Conservation (phyloP, 768 basidiomycete genomes). For the Boletus insuetus region DNA sequence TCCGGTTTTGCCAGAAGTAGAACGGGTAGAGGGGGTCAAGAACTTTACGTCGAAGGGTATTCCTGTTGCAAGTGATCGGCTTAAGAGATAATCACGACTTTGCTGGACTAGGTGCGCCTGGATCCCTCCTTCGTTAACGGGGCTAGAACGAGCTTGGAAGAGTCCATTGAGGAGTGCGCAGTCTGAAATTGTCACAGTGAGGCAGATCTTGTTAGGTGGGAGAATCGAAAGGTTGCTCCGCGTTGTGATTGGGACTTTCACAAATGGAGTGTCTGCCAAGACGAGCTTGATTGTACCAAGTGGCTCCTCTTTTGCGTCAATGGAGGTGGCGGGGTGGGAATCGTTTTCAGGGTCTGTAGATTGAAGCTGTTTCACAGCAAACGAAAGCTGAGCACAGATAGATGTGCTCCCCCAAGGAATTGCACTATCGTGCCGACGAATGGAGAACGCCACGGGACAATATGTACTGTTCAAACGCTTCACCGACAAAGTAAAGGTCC, state of each 20-base stretch:
- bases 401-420: conserved; percentile 15
- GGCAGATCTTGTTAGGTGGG: background rate
- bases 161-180: conserved; percentile 18
- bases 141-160: background rate
- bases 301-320: background rate
- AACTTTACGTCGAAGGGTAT: conserved; percentile 21
- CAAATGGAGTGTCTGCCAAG: conserved; percentile 2
- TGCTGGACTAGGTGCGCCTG: conserved; percentile 4
- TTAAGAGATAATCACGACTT: conserved; percentile 5
- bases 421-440: background rate
- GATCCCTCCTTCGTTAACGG: background rate
- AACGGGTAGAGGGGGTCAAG: conserved; percentile 5
- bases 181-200: conserved; percentile 12
- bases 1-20: background rate
- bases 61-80: conserved; percentile 16
- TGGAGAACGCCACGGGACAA: conserved; percentile 8
- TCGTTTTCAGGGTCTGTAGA: too few species aligned
- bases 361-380: background rate
- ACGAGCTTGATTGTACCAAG: conserved; percentile 1
- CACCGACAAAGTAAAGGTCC: conserved; percentile 17
- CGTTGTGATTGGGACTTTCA: background rate
- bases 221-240: background rate
- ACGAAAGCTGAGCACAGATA: conserved; percentile 8
- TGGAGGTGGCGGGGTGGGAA: too few species aligned
- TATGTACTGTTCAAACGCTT: background rate